phyloP scores from a whole-genome alignment of 495 filamentous ascomycete genomes.

The Jackrogersella multiformis region DNA sequence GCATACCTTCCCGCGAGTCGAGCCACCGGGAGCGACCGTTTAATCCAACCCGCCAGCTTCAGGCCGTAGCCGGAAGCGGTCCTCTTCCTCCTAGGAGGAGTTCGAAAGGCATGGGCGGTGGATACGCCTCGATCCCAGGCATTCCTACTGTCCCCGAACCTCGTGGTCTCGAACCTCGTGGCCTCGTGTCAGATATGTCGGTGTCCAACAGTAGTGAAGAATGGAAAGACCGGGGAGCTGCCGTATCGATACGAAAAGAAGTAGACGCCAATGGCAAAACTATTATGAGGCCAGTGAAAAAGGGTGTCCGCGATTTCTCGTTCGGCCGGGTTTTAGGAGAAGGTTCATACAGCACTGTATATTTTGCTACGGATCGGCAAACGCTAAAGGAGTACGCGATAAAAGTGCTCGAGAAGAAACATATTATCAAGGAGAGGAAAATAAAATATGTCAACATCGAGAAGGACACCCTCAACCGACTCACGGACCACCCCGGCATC shows the following conservation, averaged over 20 bases:
- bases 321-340: slow-evolving; percentile 94
- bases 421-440: slow-evolving; percentile 99
- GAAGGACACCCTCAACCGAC: slow-evolving; percentile 94
- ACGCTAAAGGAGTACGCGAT: slow-evolving; percentile 97
- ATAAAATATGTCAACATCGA: slow-evolving; percentile 99
- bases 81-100: slow-evolving; percentile 72
- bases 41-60: slow-evolving; percentile 61
- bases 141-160: slow-evolving; percentile 49
- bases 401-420: slow-evolving; percentile 97
- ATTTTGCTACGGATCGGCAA: slow-evolving; percentile 93
- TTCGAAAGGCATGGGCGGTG: slow-evolving; percentile 68
- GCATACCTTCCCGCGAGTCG: slow-evolving; percentile 71
- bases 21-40: slow-evolving; percentile 76
- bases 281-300: slow-evolving; percentile 86
- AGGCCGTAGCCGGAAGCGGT: slow-evolving; percentile 63
- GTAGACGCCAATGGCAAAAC: slow-evolving; percentile 83
- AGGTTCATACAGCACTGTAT: slow-evolving; percentile 97
- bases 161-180: slow-evolving; percentile 56
- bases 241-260: slow-evolving; percentile 80
- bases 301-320: slow-evolving; percentile 95
- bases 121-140: slow-evolving; percentile 55
- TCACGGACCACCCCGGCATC: slow-evolving; percentile 96
- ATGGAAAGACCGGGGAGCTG: slow-evolving; percentile 94
- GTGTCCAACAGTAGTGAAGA: slow-evolving; percentile 81
- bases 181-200: slow-evolving; percentile 71